Base-by-base conservation (phyloP, 2,329 filamentous ascomycete genomes). In the Calycina herbarum region DNA sequence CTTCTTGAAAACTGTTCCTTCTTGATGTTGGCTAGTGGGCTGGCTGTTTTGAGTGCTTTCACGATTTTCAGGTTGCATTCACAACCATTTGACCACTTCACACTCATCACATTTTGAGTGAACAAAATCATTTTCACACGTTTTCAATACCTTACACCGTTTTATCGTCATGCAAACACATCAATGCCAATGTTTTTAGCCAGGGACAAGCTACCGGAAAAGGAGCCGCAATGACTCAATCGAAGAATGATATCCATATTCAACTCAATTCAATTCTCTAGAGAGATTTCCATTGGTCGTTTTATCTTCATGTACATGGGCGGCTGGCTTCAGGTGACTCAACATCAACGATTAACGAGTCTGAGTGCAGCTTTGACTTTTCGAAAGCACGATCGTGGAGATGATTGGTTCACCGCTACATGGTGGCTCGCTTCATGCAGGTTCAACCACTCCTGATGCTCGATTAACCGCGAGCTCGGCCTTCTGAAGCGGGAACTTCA, bases 281-380 rank as follows among this genome's bases (percentile, higher is more conserved):
- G 45, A 24, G 17, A n/a, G n/a, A 20, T 24, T 51, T 24, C 45
- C 8, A 51, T 51, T 51, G 45, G 45, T 51, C 20, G n/a, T 8
- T 51, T 51, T 24, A 24, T 51, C 10, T 51, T 51, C n/a, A 27
- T 51, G 7, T 51, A 51, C 45, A 51, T 24, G 45, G 45, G 45
- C 45, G n/a, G 45, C 20, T 51, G 45, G 45, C 45, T 51, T 51
- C 3, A 24, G 45, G 45, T 51, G 45, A 51, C 45, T 51, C 45
- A 51, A 51, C 45, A 51, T 51, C 45, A 51, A 51, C 45, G 45
- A 51, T 51, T 20, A 51, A 51, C 45, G 45, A 51, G 45, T 51
- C n/a, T 27, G 45, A 11, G n/a, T 51, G 20, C 45, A 51, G 45
- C n/a, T 10, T 51, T 51, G 45, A 51, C 45, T 24, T 24, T 51